Evolutionary conservation across 148 eudicot species (phyloP), one percentile per base, ranked within the genome.

Genomic region (Vaccinium corymbosum): DNA sequence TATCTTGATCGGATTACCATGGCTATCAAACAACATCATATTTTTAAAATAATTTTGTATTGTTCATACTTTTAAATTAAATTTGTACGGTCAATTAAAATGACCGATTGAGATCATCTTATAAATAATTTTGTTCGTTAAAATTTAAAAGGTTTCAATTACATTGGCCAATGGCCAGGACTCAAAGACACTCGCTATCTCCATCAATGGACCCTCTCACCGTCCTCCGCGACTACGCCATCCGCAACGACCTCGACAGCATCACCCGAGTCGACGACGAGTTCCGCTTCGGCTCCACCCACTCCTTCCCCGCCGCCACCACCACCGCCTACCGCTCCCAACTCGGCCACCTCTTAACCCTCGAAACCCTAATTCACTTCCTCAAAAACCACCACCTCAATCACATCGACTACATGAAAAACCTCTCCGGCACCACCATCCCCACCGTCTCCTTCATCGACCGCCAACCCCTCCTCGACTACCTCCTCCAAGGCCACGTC

Each of bases 361-460:
- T 97, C 77, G 98, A 97, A 84, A 91, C 97, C 89, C 95, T 97
- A 38, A 89, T 97, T 76, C 89, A 86, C 89, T 94, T 93, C 87
- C 81, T 93, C 85, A 89, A 88, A 71, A 89, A 97, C 81, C 92
- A 91, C 83, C 91, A 92, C 76, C 88, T 90, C 62, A 91, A 91
- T 51, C 97, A 92, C 81, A 79, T 92, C 13, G 97, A 94, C 0
- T 97, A 97, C 88, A 91, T 97, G 78, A 91, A 85, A 92, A 73
- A 74, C 16, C 90, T 87, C 90, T 38, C 90, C 89, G 46, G 46
- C 46, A 42, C 46, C 46, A 4, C 50, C 73, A 29, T 93, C 78
- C 84, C 95, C 66, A 84, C 93, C 56, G 97, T 97, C 83, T 91
- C 98, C 15, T 87, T 93, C 74, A 91, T 94, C 75, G 99, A 97